Percentiles rank a stretch among this genome's conserved stretches.
phyloP scores from a whole-genome alignment of 257 asterid genomes.

The Leonotis leonurus region DNA sequence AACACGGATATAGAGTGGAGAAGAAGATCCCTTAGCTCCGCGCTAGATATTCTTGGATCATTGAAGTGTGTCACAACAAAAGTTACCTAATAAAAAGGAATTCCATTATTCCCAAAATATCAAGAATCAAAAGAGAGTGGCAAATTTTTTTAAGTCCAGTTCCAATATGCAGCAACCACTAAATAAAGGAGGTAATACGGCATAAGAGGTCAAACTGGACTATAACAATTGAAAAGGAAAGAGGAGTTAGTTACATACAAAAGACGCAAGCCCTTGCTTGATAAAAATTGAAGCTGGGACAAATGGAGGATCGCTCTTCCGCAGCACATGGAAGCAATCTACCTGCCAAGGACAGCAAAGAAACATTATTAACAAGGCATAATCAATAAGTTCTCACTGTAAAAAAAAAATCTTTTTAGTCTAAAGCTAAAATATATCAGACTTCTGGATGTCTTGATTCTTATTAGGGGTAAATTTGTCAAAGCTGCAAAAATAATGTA shows the following conservation, averaged over 20 bases:
- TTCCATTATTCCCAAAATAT: too few relatives aligned
- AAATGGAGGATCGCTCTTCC: constrained; percentile 93
- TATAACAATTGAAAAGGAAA: background rate
- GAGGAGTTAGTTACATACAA: constrained; percentile 44
- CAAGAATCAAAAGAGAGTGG: background rate
- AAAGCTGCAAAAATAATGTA: background rate
- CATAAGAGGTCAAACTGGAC: background rate
- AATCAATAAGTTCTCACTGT: background rate
- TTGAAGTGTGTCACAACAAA: constrained; percentile 77
- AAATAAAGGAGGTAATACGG: background rate
- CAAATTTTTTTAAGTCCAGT: background rate
- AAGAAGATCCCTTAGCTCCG: constrained; percentile 87
- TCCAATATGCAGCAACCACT: background rate
- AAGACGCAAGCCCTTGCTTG: constrained; percentile 85
- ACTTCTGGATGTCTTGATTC: background rate
- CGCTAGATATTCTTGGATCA: constrained; percentile 89
- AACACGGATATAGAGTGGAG: constrained; percentile 87
- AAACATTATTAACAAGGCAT: constrained; percentile 1
- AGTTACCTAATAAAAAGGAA: constrained; percentile 58
- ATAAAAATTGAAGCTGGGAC: constrained; percentile 70
- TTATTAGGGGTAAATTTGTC: background rate
- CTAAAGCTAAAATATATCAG: background rate
- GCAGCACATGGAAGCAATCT: constrained; percentile 89
- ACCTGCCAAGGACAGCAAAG: constrained; percentile 50
- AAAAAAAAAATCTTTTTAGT: background rate